These are phyloP conservation scores for Blastobotrys chiropterorum DNA, from an alignment of 805 yeast species.

Conservation along the genomic window DNA sequence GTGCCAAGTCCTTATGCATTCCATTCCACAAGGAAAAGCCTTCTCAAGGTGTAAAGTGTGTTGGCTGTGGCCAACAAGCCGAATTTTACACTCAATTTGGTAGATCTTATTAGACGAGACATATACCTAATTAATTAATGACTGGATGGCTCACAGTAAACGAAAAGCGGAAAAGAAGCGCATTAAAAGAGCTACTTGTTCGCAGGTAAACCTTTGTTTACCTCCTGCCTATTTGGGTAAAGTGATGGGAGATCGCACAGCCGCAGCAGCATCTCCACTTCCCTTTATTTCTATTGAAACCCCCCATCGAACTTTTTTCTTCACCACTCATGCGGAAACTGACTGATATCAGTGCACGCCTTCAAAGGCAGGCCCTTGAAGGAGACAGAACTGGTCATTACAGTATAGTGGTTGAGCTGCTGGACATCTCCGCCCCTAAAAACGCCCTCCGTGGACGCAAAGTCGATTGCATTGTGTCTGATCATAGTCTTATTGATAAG, in stretches of 20 bases:
- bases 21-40: constrained; percentile 83
- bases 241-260: background rate
- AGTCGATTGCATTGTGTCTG: background rate
- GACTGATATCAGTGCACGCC: background rate
- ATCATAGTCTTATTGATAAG: background rate
- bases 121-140: background rate
- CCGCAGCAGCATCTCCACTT: background rate
- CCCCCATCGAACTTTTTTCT: background rate
- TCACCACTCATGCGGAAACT: background rate
- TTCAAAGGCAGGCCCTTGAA: background rate
- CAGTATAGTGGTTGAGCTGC: background rate
- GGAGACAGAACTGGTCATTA: background rate
- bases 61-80: constrained; percentile 69
- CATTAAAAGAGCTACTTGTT: too few relatives aligned
- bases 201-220: too few relatives aligned
- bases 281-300: too few relatives aligned
- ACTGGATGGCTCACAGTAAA: background rate
- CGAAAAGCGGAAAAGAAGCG: background rate
- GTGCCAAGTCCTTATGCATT: constrained; percentile 96
- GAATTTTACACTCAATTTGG: constrained; percentile 90
- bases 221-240: background rate
- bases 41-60: constrained; percentile 75
- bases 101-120: constrained; percentile 65
- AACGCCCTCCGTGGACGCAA: background rate
- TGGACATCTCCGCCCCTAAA: background rate